Percentiles rank a stretch among this genome's conserved stretches.
phyloP scores from a whole-genome alignment of 257 asterid species.

The Leptodermis oblonga region DNA sequence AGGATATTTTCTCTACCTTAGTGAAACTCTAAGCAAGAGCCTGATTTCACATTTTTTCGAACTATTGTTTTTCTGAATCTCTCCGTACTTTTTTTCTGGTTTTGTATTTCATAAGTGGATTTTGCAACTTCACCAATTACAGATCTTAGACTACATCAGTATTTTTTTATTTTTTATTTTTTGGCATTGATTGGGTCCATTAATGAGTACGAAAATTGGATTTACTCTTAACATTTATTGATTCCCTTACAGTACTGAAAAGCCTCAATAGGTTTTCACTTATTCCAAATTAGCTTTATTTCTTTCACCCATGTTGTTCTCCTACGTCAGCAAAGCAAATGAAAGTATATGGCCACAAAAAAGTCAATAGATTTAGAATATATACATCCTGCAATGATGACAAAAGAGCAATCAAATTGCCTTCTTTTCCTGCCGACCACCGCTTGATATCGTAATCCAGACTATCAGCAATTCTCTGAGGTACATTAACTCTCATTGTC shows the following conservation, averaged over 20 bases:
- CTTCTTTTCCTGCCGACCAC: conserved; percentile 95
- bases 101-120: not conserved
- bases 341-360: not conserved
- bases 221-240: not conserved
- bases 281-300: conserved; percentile 1
- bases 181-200: not conserved
- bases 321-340: not conserved
- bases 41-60: not conserved
- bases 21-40: not conserved
- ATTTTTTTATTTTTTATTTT: too few relatives aligned
- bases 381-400: conserved; percentile 75
- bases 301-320: not conserved
- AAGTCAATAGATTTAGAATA: conserved; percentile 9
- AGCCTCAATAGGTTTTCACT: not conserved
- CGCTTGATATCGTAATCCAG: conserved; percentile 65
- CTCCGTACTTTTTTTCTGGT: not conserved
- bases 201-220: not conserved
- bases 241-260: not conserved
- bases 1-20: not conserved
- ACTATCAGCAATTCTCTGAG: conserved; percentile 69
- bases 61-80: not conserved
- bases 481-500: conserved; percentile 19
- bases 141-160: not conserved
- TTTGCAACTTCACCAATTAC: not conserved
- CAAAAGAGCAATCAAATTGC: conserved; percentile 82